Evolutionary conservation across 768 basidiomycete genomes (phyloP), one percentile per base, ranked within the genome.

Genomic region (Fistulinella prunicolor): DNA sequence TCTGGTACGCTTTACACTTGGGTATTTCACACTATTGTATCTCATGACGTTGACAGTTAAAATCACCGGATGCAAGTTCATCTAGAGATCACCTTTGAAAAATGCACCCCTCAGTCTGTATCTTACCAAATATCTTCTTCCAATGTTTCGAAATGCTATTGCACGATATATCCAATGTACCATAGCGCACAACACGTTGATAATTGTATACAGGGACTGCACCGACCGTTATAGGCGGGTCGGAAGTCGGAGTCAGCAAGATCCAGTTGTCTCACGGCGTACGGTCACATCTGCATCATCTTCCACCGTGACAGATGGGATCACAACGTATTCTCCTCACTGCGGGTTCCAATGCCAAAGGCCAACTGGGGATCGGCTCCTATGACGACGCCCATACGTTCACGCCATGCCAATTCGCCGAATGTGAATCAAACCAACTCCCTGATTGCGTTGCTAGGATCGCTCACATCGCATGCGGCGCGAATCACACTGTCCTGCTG

Each of bases 401-500:
- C 56, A 58, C 53, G 17, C 65, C 67, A 0, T 75, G 73, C 48
- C 44, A 46, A 16, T 78, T 78, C 54, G 38, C 38, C 1, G 64
- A 42, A 6, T 42, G 29, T 22, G 44, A 47, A 30, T 49, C 56
- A 3, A 51, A 63, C 17, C 26, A 48, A 16, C 59, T 73, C 21
- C 71, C 67, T 0, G 38, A 54, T 7, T 24, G 28, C 37, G 46
- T 64, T 20, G 38, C 47, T 28, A 63, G n/a, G n/a, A n/a, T 92
- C 20, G 13, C 76, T 8, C 65, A 80, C 19, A 62, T 95, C 53
- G 79, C 78, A 1, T 78, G 77, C 39, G 87, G 93, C 1, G 85
- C 89, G 3, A 91, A 89, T 53, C 93, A 95, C 59, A 85, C 92
- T 0, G 64, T 95, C 0, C 62, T 82, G 7, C 74, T 95, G 12